phyloP scores from a whole-genome alignment of 1,139 yeast genomes.

The Pichia sp. region DNA sequence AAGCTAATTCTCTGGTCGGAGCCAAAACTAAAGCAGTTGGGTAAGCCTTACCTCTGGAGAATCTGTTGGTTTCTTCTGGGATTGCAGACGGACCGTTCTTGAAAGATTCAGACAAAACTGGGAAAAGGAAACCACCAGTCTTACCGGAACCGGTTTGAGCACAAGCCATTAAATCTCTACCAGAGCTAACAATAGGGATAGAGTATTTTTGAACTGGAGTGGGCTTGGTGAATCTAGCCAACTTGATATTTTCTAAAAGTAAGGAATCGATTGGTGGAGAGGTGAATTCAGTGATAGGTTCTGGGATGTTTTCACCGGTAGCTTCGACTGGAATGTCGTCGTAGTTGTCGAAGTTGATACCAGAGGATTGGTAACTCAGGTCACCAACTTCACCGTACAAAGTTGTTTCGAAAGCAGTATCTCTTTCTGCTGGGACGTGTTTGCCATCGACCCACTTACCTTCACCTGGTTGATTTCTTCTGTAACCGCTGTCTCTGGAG shows the following conservation, averaged over 20 bases:
- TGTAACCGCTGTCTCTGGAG: conserved; percentile 31
- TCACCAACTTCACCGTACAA: conserved; percentile 88
- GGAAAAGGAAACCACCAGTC: conserved; percentile 99
- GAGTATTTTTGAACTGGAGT: conserved; percentile 99
- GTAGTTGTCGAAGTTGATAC: conserved; percentile 97
- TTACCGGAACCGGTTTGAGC: conserved; percentile 99
- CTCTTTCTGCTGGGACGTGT: conserved; percentile 78
- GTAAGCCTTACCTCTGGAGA: conserved; percentile 72
- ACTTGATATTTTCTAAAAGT: conserved; percentile 78
- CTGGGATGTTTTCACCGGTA: conserved; percentile 92
- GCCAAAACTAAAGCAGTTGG: conserved; percentile 96
- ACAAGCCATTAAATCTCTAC: conserved; percentile 99
- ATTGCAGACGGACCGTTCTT: conserved; percentile 71
- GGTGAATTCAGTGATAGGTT: conserved; percentile 81
- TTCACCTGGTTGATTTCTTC: conserved; percentile 26
- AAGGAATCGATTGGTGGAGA: conserved; percentile 89
- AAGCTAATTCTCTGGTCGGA: conserved; percentile 97
- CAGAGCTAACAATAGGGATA: conserved; percentile 90
- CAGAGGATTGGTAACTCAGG: conserved; percentile 79
- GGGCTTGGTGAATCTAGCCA: conserved; percentile 90
- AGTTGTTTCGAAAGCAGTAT: conserved; percentile 69
- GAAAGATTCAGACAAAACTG: conserved; percentile 89
- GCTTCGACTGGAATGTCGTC: conserved; percentile 99
- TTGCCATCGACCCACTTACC: conserved; percentile 86
- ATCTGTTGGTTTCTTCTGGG: conserved; percentile 52